Evolutionary conservation across 2,329 filamentous ascomycete genomes (phyloP), one percentile per base, ranked within the genome.

Genomic region (Coniochaeta sp.): DNA sequence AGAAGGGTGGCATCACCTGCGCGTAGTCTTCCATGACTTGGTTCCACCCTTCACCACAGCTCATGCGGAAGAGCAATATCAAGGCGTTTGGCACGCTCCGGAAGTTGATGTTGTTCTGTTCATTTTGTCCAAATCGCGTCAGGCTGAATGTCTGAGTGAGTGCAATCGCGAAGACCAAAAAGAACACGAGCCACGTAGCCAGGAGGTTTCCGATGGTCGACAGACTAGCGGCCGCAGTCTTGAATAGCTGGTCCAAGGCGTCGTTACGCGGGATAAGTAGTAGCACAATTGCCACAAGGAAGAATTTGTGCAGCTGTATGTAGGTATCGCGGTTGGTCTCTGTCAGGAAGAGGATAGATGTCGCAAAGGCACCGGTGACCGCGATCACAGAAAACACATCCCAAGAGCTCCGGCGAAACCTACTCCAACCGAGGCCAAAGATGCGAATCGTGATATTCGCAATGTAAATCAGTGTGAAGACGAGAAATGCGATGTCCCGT

Each of bases 121-220:
- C 91, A 33, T 87, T 80, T 0, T 72, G 70, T 1, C 89, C 91
- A 68, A 99, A 97, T 44, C 93, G 88, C 8, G 95, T 99, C 61
- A 99, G 82, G 64, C 95, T 96, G 70, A 99, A 98, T 0, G 93
- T 90, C 71, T 99, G 95, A 12, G 93, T 98, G 72, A 98, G 81
- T 4, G 95, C 96, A 68, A 99, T 99, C 55, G 95, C 93, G 70
- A 93, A 99, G 24, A 97, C 92, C 52, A 99, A 78, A 76, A 98
- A 99, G 62, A 99, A 85, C 2, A 99, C 92, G 64, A 98, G 90
- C 95, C 95, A 99, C 0, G 96, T 99, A 1, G 93, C 93, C 43
- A 99, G 79, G 50, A 99, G 79, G 70, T 97, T 99, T 61, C 89
- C 85, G 66, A 99, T 99, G 19, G 90, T 87, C 1, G 90, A 89